Percentiles rank a stretch among this genome's conserved stretches.
phyloP scores from a whole-genome alignment of 2,329 filamentous ascomycete genomes.

The Rachicladosporium sp. region DNA sequence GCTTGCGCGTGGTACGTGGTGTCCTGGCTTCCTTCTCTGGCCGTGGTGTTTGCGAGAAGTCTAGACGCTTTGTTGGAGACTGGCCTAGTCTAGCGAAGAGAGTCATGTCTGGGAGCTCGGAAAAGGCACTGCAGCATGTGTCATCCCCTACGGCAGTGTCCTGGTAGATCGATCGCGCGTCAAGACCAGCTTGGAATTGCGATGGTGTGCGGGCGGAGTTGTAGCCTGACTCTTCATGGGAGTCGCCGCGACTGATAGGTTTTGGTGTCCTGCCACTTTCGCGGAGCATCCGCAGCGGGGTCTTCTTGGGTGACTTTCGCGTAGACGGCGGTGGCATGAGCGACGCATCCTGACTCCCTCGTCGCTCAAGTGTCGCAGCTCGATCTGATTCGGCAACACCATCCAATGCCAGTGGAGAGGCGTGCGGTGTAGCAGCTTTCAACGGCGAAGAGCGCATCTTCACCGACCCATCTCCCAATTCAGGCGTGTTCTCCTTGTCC shows the following conservation, averaged over 20 bases:
- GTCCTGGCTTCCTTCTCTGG: constrained; percentile 27
- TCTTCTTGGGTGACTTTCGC: constrained; percentile 19
- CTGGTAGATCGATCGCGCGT: constrained; percentile 14
- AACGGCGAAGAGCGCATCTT: constrained; percentile 14
- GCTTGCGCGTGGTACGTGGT: constrained; percentile 37
- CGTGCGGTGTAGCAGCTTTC: constrained; percentile 12
- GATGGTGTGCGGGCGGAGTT: constrained; percentile 8
- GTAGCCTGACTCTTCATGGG: constrained; percentile 9
- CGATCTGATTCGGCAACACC: constrained; percentile 4
- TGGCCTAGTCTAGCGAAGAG: constrained; percentile 64
- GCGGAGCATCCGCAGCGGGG: constrained; percentile 14
- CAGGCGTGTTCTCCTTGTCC: constrained; percentile 22
- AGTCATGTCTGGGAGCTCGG: constrained; percentile 77
- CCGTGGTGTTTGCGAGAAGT: constrained; percentile 13
- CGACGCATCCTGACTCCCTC: constrained; percentile 16
- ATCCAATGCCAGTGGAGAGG: no score
- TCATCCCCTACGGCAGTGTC: constrained; percentile 44
- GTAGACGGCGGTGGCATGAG: constrained; percentile 21
- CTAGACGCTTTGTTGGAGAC: constrained; percentile 27
- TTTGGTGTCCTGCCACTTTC: constrained; percentile 17
- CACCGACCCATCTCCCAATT: constrained; percentile 8
- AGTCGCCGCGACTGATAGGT: constrained; percentile 10
- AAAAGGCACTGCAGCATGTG: constrained; percentile 76
- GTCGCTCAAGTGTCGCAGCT: constrained; percentile 7
- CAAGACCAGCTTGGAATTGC: constrained; percentile 14